Evolutionary conservation across 2,329 filamentous ascomycete species (phyloP).

Genomic region (Plenodomus lindquistii): DNA sequence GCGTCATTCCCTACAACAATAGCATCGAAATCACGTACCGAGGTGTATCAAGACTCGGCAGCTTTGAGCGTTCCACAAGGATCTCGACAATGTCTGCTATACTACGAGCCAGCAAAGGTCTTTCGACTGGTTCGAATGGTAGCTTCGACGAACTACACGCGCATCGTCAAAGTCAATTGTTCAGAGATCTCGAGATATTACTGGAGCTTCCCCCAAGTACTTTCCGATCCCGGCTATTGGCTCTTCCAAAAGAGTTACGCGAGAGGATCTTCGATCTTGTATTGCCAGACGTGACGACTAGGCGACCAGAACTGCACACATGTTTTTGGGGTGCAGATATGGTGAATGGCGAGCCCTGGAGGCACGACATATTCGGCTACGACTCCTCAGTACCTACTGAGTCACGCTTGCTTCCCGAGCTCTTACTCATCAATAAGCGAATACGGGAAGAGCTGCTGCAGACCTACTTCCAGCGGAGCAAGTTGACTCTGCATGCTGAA

Average conservation of each 20-base stretch:
- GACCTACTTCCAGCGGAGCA: constrained; percentile 33
- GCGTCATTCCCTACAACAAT: neutral
- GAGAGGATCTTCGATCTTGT: constrained; percentile 32
- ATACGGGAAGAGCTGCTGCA: constrained; percentile 34
- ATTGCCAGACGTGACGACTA: constrained; percentile 19
- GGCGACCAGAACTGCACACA: constrained; percentile 38
- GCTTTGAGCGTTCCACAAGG: neutral
- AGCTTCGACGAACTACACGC: constrained; percentile 32
- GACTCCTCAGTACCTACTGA: constrained; percentile 25
- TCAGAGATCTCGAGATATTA: constrained; percentile 38
- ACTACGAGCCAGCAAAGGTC: constrained; percentile 22
- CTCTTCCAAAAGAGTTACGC: constrained; percentile 36
- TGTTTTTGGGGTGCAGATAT: constrained; percentile 43
- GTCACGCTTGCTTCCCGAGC: constrained; percentile 22
- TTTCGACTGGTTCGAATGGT: constrained; percentile 27
- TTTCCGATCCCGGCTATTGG: constrained; percentile 36
- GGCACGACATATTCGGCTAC: constrained; percentile 40
- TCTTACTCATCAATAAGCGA: constrained; percentile 38
- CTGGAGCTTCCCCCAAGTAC: constrained; percentile 40
- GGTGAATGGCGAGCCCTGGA: constrained; percentile 38
- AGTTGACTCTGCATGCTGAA: constrained; percentile 40
- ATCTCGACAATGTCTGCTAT: constrained; percentile 12
- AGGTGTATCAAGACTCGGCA: neutral
- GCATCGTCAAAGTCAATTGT: constrained; percentile 39
- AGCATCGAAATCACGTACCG: neutral